Percentiles rank a stretch among this genome's conserved stretches.
These are phyloP conservation scores for Takashimella tepidaria DNA, from an alignment of 1,284 basidiomycete genomes.

Conservation along the genomic window DNA sequence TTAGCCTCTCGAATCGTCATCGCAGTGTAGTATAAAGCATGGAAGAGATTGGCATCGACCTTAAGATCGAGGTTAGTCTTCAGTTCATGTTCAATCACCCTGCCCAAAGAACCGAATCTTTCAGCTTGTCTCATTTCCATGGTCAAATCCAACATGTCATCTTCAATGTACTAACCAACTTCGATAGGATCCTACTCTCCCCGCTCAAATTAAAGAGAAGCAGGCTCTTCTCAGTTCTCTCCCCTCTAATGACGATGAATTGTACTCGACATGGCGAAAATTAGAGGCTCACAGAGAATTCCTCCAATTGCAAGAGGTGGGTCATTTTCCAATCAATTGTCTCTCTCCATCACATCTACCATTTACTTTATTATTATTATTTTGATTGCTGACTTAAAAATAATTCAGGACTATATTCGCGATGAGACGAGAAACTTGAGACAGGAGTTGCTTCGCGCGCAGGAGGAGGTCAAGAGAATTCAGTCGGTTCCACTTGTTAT, in stretches of 20 bases:
- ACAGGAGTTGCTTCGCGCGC: conserved; percentile 93
- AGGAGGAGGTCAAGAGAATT: conserved; percentile 99
- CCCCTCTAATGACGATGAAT: conserved; percentile 73
- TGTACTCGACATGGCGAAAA: conserved; percentile 94
- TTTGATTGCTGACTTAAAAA: not conserved
- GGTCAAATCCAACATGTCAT: too few species aligned
- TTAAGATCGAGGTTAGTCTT: conserved; percentile 68
- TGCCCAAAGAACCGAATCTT: too few species aligned
- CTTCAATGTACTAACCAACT: too few species aligned
- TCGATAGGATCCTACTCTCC: conserved; percentile 79
- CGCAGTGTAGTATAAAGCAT: too few species aligned
- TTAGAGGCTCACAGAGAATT: conserved; percentile 88
- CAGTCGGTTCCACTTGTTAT: conserved; percentile 99
- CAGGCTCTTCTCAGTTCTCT: conserved; percentile 74
- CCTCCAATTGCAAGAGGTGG: conserved; percentile 82
- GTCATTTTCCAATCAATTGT: conserved; percentile 9
- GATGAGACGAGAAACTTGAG: conserved; percentile 98
- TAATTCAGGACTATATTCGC: conserved; percentile 75
- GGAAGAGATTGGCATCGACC: conserved; percentile 63
- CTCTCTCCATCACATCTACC: not conserved
- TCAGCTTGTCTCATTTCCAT: not conserved
- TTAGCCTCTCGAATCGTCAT: conserved; percentile 2
- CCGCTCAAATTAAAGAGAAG: conserved; percentile 81
- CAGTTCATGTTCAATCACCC: too few species aligned
- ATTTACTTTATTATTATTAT: not conserved